Conservation (phyloP, 805 yeast genomes). For the Millerago galiae region DNA sequence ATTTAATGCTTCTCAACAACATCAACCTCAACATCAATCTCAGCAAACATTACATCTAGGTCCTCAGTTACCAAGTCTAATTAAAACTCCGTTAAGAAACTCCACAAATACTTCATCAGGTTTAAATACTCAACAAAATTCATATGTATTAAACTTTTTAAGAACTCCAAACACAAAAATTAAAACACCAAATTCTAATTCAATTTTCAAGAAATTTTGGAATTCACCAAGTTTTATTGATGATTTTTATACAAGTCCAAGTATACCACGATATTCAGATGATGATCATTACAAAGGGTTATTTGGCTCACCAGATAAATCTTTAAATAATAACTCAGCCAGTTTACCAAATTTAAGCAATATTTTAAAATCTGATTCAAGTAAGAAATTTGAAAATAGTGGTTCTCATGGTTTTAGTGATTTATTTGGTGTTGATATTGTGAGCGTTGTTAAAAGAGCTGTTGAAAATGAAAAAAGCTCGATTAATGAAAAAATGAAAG, state of each 20-base stretch:
- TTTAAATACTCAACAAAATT: conserved; percentile 8
- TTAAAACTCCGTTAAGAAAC: conserved; percentile 30
- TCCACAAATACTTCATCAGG: conserved; percentile 11
- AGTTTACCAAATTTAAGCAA: conserved; percentile 1
- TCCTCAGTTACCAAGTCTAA: conserved; percentile 24
- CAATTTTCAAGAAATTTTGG: conserved; percentile 50
- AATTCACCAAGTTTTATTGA: conserved; percentile 61
- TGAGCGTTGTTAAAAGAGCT: conserved; percentile 42
- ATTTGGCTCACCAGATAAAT: conserved; percentile 32
- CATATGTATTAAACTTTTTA: conserved; percentile 17
- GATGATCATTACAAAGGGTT: conserved; percentile 24
- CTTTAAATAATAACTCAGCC: background rate
- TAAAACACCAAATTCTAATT: conserved; percentile 25
- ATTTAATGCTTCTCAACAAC: conserved; percentile 4
- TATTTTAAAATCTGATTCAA: conserved; percentile 3
- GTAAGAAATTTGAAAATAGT: conserved; percentile 12
- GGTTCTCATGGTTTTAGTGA: conserved; percentile 25
- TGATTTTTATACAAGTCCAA: conserved; percentile 56
- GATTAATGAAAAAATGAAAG: background rate
- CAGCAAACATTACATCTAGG: background rate
- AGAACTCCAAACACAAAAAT: conserved; percentile 25
- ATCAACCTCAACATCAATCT: background rate
- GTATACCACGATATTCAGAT: conserved; percentile 23
- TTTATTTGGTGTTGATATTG: conserved; percentile 53
- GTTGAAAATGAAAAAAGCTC: conserved; percentile 24